Base-by-base conservation (phyloP, 352 stramenopile genomes). In the Pythium graminicola region DNA sequence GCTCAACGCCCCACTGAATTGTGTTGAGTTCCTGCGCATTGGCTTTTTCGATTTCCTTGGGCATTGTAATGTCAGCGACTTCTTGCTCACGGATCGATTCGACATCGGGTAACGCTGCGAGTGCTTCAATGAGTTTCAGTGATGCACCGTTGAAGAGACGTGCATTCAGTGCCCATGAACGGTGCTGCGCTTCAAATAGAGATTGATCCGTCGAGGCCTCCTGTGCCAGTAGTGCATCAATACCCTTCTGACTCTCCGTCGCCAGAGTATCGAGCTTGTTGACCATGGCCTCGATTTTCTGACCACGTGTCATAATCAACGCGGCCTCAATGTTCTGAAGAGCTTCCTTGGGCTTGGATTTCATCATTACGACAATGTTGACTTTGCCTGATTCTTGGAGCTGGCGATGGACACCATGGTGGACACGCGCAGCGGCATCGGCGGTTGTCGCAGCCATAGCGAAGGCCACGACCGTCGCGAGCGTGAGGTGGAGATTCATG, bases 1-100 rank as follows among this genome's bases (percentile, higher is more conserved):
- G 41, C 13, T 39, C 41, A 28, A 64, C 42, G n/a, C 60, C 60
- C 64, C 64, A 71, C 35, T 67, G 46, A 14, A 47, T n/a, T 2
- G 51, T 7, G 10, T 33, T 26, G 10, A 4, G 5, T 10, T 54
- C 33, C 22, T 11, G n/a, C 6, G 31, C 14, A 33, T 17, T 28
- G 32, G 6, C 45, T 49, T 36, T 4, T 23, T 44, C 16, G 4
- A 48, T 51, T n/a, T 2, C 9, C 11, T 4, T 8, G 20, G 42
- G 14, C 19, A 28, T 26, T 17, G 23, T 43, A 17, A 64, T 14
- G 4, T 48, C 23, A 13, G 54, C 17, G 13, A 65, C 17, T 19
- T 54, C 19, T 38, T 68, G 35, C 28, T 60, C 50, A 14, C 31
- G 54, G 14, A 70, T 57, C 13, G 49, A 10, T 3, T 44, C n/a